Conservation (phyloP, 495 filamentous ascomycete genomes). For the Penicillium antarcticum region DNA sequence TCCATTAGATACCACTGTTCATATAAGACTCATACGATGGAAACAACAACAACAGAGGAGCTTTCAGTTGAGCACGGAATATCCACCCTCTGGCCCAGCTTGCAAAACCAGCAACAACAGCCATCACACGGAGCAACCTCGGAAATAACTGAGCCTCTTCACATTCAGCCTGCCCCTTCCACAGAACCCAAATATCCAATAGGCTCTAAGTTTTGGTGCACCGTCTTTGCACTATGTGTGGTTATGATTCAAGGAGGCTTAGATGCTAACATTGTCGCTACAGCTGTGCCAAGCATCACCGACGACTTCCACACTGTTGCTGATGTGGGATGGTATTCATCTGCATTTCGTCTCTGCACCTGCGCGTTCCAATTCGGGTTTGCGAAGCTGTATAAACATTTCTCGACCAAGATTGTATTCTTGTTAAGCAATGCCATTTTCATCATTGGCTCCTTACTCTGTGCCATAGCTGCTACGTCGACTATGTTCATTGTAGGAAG, state of each 20-base stretch:
- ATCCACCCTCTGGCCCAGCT: too few species aligned
- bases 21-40: too few species aligned
- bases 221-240: slow-evolving; percentile 7
- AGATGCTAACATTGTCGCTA: slow-evolving; percentile 26
- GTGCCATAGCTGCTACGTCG: slow-evolving; percentile 23
- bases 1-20: too few species aligned
- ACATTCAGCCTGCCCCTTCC: slow-evolving; percentile 1
- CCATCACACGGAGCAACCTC: neutral
- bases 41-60: too few species aligned
- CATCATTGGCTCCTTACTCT: slow-evolving; percentile 27
- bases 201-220: slow-evolving; percentile 17
- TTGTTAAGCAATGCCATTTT: slow-evolving; percentile 20
- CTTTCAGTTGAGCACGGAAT: too few species aligned
- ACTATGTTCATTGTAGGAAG: slow-evolving; percentile 31
- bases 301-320: slow-evolving; percentile 23
- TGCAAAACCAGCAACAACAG: neutral
- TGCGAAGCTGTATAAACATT: slow-evolving; percentile 29
- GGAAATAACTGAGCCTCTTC: slow-evolving; percentile 9
- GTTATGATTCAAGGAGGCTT: slow-evolving; percentile 12
- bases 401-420: slow-evolving; percentile 26
- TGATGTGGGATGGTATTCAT: slow-evolving; percentile 29
- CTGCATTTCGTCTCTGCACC: slow-evolving; percentile 20
- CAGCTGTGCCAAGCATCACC: slow-evolving; percentile 26
- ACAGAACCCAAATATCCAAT: slow-evolving; percentile 14
- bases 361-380: slow-evolving; percentile 34